phyloP scores from a whole-genome alignment of 164 flowering plant genomes.

The Stephania japonica region DNA sequence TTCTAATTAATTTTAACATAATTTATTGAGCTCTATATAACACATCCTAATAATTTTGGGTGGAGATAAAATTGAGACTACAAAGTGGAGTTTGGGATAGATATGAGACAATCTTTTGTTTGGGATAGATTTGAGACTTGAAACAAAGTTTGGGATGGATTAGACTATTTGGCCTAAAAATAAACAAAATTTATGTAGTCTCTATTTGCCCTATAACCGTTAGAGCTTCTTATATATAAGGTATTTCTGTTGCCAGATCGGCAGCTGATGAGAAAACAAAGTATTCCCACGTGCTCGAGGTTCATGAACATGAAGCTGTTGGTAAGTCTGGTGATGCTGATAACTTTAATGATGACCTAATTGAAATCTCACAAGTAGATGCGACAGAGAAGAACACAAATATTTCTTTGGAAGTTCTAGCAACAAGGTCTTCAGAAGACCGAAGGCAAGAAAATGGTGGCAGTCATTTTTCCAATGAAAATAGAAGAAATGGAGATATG shows the following conservation, averaged over 20 bases:
- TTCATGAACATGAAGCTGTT: constrained; percentile 20
- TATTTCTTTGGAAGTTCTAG: constrained; percentile 6
- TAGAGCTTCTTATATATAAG: background rate
- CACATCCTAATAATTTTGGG: too few species aligned
- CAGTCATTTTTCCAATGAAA: constrained; percentile 16
- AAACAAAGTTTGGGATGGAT: too few species aligned
- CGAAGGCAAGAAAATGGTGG: constrained; percentile 13
- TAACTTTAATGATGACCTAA: constrained; percentile 2
- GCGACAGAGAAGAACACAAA: constrained; percentile 14
- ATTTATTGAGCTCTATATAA: too few species aligned
- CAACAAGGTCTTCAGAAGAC: constrained; percentile 17
- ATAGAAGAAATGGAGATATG: constrained; percentile 40
- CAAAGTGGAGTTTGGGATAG: too few species aligned
- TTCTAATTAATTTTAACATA: too few species aligned
- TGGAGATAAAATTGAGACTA: too few species aligned
- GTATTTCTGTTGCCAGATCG: constrained; percentile 30
- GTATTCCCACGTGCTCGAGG: constrained; percentile 15
- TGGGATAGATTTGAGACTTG: too few species aligned
- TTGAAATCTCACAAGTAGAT: constrained; percentile 17
- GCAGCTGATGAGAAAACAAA: constrained; percentile 21
- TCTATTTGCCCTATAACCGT: background rate
- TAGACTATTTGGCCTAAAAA: background rate
- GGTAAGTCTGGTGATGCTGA: constrained; percentile 11
- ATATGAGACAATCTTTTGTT: too few species aligned
- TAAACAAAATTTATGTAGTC: background rate